Conservation (phyloP, 2,329 filamentous ascomycete genomes). For the Botrytis paeoniae region DNA sequence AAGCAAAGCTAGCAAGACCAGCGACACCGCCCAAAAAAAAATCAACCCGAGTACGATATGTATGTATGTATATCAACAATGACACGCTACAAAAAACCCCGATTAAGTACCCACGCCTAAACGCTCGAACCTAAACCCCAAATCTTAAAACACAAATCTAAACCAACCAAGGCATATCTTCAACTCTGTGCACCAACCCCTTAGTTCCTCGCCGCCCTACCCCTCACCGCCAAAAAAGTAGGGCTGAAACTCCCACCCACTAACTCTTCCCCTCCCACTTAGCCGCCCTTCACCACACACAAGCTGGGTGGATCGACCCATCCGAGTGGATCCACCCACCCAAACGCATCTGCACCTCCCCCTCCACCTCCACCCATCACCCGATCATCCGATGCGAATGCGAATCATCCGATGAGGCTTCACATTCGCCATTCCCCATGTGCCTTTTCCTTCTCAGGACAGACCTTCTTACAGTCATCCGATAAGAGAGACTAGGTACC, state of each 20-base stretch:
- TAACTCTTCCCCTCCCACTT: background rate
- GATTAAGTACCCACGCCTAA: background rate
- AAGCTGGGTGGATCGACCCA: background rate
- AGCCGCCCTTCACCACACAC: background rate
- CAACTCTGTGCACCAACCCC: background rate
- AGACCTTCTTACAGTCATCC: background rate
- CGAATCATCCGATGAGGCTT: background rate
- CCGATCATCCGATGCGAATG: background rate
- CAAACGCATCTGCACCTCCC: background rate
- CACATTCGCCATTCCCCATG: background rate
- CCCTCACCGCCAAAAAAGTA: background rate
- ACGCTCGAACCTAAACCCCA: background rate
- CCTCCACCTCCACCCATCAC: background rate
- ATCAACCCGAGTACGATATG: background rate
- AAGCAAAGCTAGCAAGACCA: background rate
- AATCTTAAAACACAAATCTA: background rate
- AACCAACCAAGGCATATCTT: background rate
- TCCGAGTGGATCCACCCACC: background rate
- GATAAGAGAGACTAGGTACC: background rate
- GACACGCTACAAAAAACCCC: background rate
- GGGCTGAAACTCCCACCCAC: background rate
- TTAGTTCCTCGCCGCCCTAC: background rate
- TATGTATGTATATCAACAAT: background rate
- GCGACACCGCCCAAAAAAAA: background rate
- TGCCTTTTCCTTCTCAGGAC: background rate